A percentile compares a stretch with the other conserved stretches of the same genome.
phyloP scores from a whole-genome alignment of 257 asterid species.

The Echites panduratus region DNA sequence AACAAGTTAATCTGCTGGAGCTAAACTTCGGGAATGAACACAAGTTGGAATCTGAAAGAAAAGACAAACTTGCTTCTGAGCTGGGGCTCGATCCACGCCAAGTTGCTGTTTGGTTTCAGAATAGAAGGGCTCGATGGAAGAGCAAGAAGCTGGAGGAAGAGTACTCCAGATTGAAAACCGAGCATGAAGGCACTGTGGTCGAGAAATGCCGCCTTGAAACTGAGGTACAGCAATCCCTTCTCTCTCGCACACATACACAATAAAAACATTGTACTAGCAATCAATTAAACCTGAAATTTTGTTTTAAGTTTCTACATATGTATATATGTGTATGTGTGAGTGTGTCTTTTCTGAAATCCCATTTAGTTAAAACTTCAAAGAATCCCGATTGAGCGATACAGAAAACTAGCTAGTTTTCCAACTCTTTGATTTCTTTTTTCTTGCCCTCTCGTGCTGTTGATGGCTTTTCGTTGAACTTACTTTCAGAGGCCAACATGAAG shows the following conservation, averaged over 20 bases:
- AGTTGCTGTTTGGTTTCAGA: conserved; percentile 98
- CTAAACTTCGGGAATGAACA: conserved; percentile 61
- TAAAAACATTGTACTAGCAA: neutral
- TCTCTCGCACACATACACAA: neutral
- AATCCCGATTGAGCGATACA: no score
- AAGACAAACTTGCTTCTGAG: conserved; percentile 75
- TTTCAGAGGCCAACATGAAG: neutral
- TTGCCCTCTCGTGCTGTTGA: neutral
- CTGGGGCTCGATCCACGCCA: conserved; percentile 82
- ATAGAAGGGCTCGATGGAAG: conserved; percentile 87
- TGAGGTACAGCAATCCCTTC: conserved; percentile 32
- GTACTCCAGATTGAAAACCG: conserved; percentile 42
- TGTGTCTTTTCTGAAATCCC: no score
- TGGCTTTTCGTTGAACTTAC: neutral
- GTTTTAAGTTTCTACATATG: no score
- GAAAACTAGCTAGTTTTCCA: no score
- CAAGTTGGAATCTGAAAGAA: conserved; percentile 80
- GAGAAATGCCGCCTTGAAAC: conserved; percentile 71
- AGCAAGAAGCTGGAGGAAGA: conserved; percentile 83
- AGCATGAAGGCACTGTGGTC: conserved; percentile 43
- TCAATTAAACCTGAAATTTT: no score
- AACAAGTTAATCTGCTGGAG: conserved; percentile 57
- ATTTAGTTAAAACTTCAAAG: no score
- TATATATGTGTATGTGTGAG: no score
- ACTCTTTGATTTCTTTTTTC: neutral